These are phyloP conservation scores for Trichoderma lentiforme DNA, from an alignment of 2,329 filamentous ascomycete genomes.

Conservation along the genomic window DNA sequence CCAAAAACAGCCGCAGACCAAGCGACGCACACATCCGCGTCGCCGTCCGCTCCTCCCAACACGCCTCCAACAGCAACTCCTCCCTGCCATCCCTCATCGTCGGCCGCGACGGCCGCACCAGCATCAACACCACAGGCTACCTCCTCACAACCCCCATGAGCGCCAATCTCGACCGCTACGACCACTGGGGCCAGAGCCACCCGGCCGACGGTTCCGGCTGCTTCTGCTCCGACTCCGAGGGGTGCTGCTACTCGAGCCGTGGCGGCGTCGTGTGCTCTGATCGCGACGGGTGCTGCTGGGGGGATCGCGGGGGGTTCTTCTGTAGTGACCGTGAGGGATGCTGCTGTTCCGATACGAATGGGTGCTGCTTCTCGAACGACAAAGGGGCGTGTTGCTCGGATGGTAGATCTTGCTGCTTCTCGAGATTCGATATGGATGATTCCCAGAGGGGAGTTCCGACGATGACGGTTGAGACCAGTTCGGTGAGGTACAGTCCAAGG, in stretches of 20 bases:
- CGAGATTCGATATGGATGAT: neutral
- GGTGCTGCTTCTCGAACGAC: conserved; percentile 19
- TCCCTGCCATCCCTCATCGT: neutral
- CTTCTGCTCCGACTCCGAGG: conserved; percentile 4
- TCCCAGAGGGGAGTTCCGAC: neutral
- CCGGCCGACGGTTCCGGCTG: neutral
- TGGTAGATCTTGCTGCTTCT: neutral
- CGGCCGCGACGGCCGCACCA: neutral
- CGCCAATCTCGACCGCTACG: neutral
- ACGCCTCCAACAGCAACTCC: neutral
- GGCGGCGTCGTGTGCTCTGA: conserved; percentile 17
- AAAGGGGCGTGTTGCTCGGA: neutral
- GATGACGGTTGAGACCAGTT: neutral
- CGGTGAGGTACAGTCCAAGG: neutral
- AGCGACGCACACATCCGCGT: conserved; percentile 13
- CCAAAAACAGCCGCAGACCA: neutral
- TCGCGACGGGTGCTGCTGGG: conserved; percentile 18
- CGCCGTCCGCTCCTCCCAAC: conserved; percentile 6
- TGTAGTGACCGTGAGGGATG: conserved; percentile 18
- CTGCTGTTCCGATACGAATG: conserved; percentile 17
- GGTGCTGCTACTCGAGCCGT: conserved; percentile 20
- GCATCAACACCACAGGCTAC: conserved; percentile 14
- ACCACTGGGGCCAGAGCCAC: neutral
- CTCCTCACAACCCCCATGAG: conserved; percentile 10
- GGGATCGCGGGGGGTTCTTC: conserved; percentile 11